Conservation (phyloP, 805 yeast genomes). For the Allodekkera sacchari region DNA sequence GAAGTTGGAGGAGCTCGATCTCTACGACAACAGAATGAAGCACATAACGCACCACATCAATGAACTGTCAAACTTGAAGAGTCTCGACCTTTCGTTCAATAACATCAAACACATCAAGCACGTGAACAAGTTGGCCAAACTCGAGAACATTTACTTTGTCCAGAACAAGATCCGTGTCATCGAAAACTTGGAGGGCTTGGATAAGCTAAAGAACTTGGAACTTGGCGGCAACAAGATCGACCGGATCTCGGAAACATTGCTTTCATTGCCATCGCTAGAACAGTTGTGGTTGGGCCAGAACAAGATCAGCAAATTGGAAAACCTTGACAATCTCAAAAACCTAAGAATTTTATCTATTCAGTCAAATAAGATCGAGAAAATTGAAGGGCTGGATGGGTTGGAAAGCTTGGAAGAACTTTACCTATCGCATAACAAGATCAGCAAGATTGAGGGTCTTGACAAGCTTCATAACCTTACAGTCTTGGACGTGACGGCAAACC, state of each 20-base stretch:
- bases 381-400: conserved; percentile 75
- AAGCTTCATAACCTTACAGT: conserved; percentile 57
- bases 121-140: conserved; percentile 48
- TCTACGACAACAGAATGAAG: conserved; percentile 85
- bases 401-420: conserved; percentile 77
- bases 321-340: conserved; percentile 49
- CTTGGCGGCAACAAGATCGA: conserved; percentile 82
- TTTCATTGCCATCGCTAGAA: conserved; percentile 45
- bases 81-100: conserved; percentile 82
- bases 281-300: conserved; percentile 94
- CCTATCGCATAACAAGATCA: conserved; percentile 75
- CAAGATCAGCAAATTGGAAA: conserved; percentile 55
- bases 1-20: conserved; percentile 67
- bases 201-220: conserved; percentile 61
- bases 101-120: conserved; percentile 81
- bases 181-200: conserved; percentile 51
- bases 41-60: conserved; percentile 71
- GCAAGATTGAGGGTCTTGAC: conserved; percentile 70
- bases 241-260: conserved; percentile 46
- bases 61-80: conserved; percentile 46
- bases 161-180: conserved; percentile 79
- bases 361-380: conserved; percentile 66
- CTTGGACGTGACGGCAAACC: conserved; percentile 76
- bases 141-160: conserved; percentile 73
- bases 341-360: conserved; percentile 80